Percentiles rank a stretch among this genome's conserved stretches.
Conservation (phyloP, 2,329 filamentous ascomycete species). For the Exophiala sp. region DNA sequence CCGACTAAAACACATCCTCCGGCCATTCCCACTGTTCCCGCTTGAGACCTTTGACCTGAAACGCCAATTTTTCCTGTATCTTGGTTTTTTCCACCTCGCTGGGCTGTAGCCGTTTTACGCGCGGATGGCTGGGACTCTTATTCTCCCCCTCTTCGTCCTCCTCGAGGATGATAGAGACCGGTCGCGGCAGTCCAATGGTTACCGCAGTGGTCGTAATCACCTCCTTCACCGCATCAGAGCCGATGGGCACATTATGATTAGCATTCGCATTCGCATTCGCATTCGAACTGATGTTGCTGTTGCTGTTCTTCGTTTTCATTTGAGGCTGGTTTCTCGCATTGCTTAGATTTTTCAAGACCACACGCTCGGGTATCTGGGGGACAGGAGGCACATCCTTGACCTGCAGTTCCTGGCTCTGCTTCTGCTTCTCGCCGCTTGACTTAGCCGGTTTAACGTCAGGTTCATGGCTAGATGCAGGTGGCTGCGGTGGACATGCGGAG, state of each 20-base stretch:
- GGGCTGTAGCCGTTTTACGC: background rate
- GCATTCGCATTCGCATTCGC: background rate
- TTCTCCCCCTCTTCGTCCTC: slow-evolving; percentile 23
- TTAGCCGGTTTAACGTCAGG: background rate
- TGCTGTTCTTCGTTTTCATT: slow-evolving; percentile 1
- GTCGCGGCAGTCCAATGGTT: slow-evolving; percentile 13
- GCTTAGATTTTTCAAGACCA: slow-evolving; percentile 15
- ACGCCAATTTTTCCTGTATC: slow-evolving; percentile 5
- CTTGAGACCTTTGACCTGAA: slow-evolving; percentile 10
- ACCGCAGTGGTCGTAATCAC: background rate
- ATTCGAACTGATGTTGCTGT: slow-evolving; percentile 1
- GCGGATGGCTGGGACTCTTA: slow-evolving; percentile 5
- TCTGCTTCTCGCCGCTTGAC: slow-evolving; percentile 8
- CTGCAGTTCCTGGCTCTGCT: background rate
- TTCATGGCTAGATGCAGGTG: background rate
- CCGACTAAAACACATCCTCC: slow-evolving; percentile 26
- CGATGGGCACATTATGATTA: slow-evolving; percentile 5
- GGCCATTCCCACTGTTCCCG: slow-evolving; percentile 28
- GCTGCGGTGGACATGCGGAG: background rate
- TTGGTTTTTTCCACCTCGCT: slow-evolving; percentile 5
- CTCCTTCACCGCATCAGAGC: slow-evolving; percentile 1
- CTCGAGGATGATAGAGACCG: slow-evolving; percentile 26
- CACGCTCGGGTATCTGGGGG: slow-evolving; percentile 14
- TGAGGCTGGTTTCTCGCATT: slow-evolving; percentile 19
- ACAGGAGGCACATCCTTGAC: slow-evolving; percentile 11